A percentile compares a stretch with the other conserved stretches of the same genome.
Evolutionary conservation across 768 basidiomycete species (phyloP).

Genomic region (Agrocybe pediades): DNA sequence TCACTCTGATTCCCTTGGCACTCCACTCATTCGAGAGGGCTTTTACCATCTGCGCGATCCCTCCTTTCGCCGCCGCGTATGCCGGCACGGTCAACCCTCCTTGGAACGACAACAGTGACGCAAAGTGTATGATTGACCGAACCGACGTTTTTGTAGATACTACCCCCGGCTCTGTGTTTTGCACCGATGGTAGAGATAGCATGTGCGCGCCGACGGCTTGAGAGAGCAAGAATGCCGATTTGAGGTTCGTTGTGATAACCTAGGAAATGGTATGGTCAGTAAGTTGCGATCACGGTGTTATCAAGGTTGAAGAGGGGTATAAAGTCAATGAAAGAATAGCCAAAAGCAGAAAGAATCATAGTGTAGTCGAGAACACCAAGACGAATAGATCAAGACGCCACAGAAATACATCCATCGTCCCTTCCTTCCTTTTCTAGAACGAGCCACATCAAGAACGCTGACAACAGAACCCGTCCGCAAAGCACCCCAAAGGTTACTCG

Average conservation of each 20-base stretch:
- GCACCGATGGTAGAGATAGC: slow-evolving; percentile 37
- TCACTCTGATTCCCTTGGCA: slow-evolving; percentile 83
- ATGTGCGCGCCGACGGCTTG: slow-evolving; percentile 82
- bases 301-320: not conserved
- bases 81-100: slow-evolving; percentile 81
- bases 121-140: slow-evolving; percentile 75
- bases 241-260: slow-evolving; percentile 89
- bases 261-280: slow-evolving; percentile 23
- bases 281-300: not conserved
- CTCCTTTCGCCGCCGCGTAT: slow-evolving; percentile 91
- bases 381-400: too few relatives aligned
- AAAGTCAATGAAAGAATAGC: slow-evolving; percentile 3
- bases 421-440: too few relatives aligned
- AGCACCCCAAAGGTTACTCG: too few relatives aligned
- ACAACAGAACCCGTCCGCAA: too few relatives aligned
- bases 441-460: too few relatives aligned
- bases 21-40: slow-evolving; percentile 95
- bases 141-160: slow-evolving; percentile 6
- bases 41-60: slow-evolving; percentile 83
- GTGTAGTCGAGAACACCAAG: too few relatives aligned
- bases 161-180: not conserved
- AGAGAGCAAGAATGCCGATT: slow-evolving; percentile 81
- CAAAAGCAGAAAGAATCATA: too few relatives aligned
- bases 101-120: slow-evolving; percentile 61
- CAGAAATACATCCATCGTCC: too few relatives aligned